Percentiles rank a stretch among this genome's conserved stretches.
phyloP scores from a whole-genome alignment of 1,284 basidiomycete species.

The Cryptococcus jaspeensis region DNA sequence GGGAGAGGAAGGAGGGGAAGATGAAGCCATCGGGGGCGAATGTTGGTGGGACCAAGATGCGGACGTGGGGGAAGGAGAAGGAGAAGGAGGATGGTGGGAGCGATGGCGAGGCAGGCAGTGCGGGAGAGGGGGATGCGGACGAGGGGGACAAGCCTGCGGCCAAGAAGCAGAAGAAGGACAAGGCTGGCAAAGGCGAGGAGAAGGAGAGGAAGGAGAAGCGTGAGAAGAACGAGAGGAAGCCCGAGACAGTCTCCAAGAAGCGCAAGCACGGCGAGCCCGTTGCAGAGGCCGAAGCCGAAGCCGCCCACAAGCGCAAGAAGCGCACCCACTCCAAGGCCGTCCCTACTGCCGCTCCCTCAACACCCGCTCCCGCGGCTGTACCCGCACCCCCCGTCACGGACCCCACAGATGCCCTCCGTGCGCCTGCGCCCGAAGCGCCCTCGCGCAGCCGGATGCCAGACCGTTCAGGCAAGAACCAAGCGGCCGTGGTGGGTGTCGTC shows the following conservation, averaged over 20 bases:
- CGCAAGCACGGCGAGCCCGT: constrained; percentile 5
- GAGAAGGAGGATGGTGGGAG: constrained; percentile 2
- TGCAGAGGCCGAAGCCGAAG: not conserved
- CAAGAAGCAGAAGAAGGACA: not conserved
- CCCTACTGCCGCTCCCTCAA: not conserved
- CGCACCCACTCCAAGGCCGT: not conserved
- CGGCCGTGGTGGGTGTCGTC: constrained; percentile 31
- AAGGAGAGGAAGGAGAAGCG: constrained; percentile 6
- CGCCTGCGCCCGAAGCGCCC: not conserved
- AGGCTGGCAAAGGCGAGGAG: not conserved
- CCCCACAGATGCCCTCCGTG: not conserved
- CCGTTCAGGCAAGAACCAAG: constrained; percentile 12
- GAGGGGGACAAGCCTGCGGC: constrained; percentile 4
- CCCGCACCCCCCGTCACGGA: not conserved
- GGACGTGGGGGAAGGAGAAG: constrained; percentile 32
- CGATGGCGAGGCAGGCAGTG: constrained; percentile 4
- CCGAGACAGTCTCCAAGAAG: constrained; percentile 5
- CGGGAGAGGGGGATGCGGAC: constrained; percentile 7
- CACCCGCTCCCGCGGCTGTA: not conserved
- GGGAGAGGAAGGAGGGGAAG: constrained; percentile 33
- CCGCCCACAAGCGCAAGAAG: not conserved
- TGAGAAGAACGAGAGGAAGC: constrained; percentile 5
- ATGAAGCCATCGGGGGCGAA: constrained; percentile 42
- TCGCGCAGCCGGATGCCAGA: not conserved
- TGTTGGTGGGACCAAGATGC: constrained; percentile 26